Evolutionary conservation across 768 basidiomycete genomes (phyloP).

Genomic region (Kwoniella sp.): DNA sequence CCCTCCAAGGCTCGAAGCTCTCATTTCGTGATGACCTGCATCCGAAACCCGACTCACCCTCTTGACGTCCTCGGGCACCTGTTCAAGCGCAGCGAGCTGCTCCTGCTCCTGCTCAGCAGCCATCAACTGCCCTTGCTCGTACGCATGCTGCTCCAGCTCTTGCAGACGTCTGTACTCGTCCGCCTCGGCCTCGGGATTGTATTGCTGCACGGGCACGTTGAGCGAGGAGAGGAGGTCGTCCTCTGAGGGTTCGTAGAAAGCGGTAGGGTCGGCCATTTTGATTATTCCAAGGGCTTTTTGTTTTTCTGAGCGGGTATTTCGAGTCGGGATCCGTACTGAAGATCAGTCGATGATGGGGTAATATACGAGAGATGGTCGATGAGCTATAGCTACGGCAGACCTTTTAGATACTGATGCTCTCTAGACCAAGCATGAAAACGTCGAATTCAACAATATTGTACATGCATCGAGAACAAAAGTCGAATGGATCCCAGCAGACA

Average conservation of each 20-base stretch:
- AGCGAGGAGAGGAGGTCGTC: constrained; percentile 51
- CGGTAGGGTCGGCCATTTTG: constrained; percentile 51
- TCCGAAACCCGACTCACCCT: constrained; percentile 64
- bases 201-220: constrained; percentile 27
- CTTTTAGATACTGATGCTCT: not conserved
- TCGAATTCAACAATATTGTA: not conserved
- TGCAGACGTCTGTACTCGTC: constrained; percentile 46
- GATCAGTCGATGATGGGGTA: too few species aligned
- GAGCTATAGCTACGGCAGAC: not conserved
- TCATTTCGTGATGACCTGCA: not conserved
- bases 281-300: too few species aligned
- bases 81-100: constrained; percentile 67
- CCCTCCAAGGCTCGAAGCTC: not conserved
- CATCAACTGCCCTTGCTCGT: constrained; percentile 34
- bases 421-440: not conserved
- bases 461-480: constrained; percentile 7
- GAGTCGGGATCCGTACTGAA: too few species aligned
- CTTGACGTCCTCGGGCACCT: constrained; percentile 87
- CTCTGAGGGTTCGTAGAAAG: constrained; percentile 53
- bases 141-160: constrained; percentile 44
- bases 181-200: constrained; percentile 26
- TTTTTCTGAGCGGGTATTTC: too few species aligned
- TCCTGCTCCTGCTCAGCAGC: constrained; percentile 35
- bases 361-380: too few species aligned
- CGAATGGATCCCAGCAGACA: not conserved